Base-by-base conservation (phyloP, 805 yeast species). In the Wickerhamiella brachini region DNA sequence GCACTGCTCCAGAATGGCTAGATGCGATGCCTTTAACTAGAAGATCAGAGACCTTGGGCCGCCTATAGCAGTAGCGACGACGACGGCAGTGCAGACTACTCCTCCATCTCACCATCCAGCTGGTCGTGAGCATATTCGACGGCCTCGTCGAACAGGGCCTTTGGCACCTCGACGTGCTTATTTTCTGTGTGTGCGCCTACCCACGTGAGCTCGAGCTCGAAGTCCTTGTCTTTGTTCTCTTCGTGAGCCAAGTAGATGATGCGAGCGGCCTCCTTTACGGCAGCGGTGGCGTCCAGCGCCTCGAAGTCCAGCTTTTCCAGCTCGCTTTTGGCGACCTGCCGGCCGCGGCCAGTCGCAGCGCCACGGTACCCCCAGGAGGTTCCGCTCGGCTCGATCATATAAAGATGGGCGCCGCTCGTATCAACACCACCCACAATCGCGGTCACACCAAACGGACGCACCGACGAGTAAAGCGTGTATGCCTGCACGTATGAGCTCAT, bases 361-460 rank as follows among this genome's bases (percentile, higher is more conserved):
- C 96, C 98, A 51, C 78, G 75, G 70, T 93, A 93, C 49, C 99
- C 99, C 97, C 98, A 94, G 64, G 82, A 87, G 1, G 87, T 74
- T 55, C 99, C 99, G 66, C 94, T 85, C 60, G 99, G 98, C 67
- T 93, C 99, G 53, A 93, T 75, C 97, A 90, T 93, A 70, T 83
- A 90, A 60, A 93, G 76, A 66, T 90, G 97, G 20, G 94, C 78
- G 12, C 97, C 97, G 29, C 15, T 45, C 44, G 79, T 82, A 65
- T 90, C 97, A 47, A 85, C 79, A 57, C 98, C 98, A 49, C 97
- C 98, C 46, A 93, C 77, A 56, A 93, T 89, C 10, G 95, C 80
- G 51, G 87, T 80, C 54, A 94, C 79, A 51, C 99, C 99, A 68
- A 93, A 93, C 21, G 99, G 99, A 69, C 99, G 83, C 10, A 93